These are phyloP conservation scores for Penicillium atrosanguineum DNA, from an alignment of 495 filamentous ascomycete species.

Conservation along the genomic window DNA sequence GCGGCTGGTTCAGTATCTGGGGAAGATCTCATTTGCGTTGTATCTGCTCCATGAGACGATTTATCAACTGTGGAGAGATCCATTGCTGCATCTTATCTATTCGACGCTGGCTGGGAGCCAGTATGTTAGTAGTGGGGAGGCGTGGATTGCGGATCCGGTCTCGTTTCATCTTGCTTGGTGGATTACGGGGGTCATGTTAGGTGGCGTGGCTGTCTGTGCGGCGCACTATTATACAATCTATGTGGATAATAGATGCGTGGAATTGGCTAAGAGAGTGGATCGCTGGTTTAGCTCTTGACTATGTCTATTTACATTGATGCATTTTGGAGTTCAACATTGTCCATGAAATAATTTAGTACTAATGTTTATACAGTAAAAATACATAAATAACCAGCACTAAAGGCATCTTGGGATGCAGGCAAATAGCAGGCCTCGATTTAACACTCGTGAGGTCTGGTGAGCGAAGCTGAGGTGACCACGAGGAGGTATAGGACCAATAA, in stretches of 20 bases:
- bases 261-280: conserved; percentile 19
- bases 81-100: conserved; percentile 40
- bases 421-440: no score
- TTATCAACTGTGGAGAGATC: conserved; percentile 27
- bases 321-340: background rate
- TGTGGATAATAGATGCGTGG: conserved; percentile 36
- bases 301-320: background rate
- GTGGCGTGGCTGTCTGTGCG: conserved; percentile 36
- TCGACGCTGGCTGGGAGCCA: conserved; percentile 21
- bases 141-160: conserved; percentile 30
- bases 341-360: no score
- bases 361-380: no score
- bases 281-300: conserved; percentile 16
- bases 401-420: no score
- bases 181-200: conserved; percentile 31
- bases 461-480: no score
- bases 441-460: no score
- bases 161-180: conserved; percentile 39
- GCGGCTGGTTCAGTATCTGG: conserved; percentile 23
- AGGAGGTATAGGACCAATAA: no score
- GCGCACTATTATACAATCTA: conserved; percentile 46
- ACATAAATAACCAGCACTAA: no score
- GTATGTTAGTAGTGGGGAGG: conserved; percentile 33
- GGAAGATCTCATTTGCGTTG: conserved; percentile 32
- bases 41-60: conserved; percentile 21